These are phyloP conservation scores for Pichia cactophila DNA, from an alignment of 1,139 yeast species.

Conservation along the genomic window DNA sequence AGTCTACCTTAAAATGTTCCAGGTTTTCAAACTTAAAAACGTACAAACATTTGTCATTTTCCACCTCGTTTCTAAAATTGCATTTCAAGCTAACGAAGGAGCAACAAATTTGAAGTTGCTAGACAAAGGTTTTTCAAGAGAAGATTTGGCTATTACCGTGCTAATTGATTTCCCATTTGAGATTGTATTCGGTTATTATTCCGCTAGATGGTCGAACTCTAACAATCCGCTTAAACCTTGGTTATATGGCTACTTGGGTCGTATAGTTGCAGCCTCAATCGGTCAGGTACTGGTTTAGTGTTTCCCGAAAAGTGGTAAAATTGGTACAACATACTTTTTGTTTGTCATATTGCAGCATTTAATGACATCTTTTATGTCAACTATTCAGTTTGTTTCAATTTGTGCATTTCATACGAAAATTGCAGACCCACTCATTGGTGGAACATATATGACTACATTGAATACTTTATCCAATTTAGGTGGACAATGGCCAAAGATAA, in stretches of 20 bases:
- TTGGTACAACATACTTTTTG: slow-evolving; percentile 48
- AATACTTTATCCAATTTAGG: slow-evolving; percentile 91
- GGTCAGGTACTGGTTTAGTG: slow-evolving; percentile 68
- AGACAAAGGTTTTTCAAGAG: slow-evolving; percentile 91
- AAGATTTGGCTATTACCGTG: slow-evolving; percentile 88
- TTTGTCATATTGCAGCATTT: slow-evolving; percentile 76
- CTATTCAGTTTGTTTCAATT: slow-evolving; percentile 89
- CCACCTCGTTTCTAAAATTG: slow-evolving; percentile 76
- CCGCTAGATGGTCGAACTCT: slow-evolving; percentile 90
- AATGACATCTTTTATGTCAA: slow-evolving; percentile 83
- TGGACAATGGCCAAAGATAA: slow-evolving; percentile 93
- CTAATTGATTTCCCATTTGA: slow-evolving; percentile 95
- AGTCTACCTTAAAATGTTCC: slow-evolving; percentile 65
- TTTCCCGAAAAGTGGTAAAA: slow-evolving; percentile 58
- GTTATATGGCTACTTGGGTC: slow-evolving; percentile 83
- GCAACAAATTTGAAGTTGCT: slow-evolving; percentile 86
- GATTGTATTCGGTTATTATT: slow-evolving; percentile 88
- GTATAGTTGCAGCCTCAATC: slow-evolving; percentile 64
- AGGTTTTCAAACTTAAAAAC: slow-evolving; percentile 67
- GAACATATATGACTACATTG: slow-evolving; percentile 94
- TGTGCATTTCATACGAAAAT: slow-evolving; percentile 93
- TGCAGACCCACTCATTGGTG: slow-evolving; percentile 94
- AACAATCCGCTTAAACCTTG: slow-evolving; percentile 72
- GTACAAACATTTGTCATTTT: slow-evolving; percentile 69
- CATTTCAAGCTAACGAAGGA: slow-evolving; percentile 93